Evolutionary conservation across 495 filamentous ascomycete species (phyloP).

Genomic region (Usnea hakonensis): DNA sequence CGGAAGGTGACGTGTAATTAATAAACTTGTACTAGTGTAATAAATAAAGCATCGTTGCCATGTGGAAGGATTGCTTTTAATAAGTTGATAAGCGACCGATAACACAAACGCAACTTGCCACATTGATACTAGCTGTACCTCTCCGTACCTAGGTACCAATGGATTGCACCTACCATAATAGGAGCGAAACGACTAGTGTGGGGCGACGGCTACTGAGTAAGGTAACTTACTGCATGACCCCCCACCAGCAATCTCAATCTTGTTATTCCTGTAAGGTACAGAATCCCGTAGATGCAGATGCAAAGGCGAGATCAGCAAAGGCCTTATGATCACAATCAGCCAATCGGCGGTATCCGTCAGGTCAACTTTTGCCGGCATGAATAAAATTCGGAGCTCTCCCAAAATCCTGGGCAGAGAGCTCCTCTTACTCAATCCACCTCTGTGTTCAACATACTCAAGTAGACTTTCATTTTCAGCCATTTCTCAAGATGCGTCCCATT

Average conservation of each 20-base stretch:
- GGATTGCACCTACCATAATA: too few species aligned
- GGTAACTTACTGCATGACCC: too few species aligned
- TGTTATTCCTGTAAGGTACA: neutral
- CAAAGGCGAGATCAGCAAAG: neutral
- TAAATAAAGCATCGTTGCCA: too few species aligned
- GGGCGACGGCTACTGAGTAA: too few species aligned
- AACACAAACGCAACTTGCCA: too few species aligned
- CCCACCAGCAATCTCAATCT: neutral
- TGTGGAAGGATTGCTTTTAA: too few species aligned
- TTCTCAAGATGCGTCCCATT: neutral
- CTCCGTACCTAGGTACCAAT: neutral
- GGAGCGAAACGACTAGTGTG: too few species aligned
- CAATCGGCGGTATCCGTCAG: neutral
- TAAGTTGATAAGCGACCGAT: too few species aligned
- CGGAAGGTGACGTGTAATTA: too few species aligned
- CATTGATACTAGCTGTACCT: neutral
- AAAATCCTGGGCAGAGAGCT: neutral
- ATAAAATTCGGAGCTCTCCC: neutral
- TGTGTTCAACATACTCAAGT: neutral
- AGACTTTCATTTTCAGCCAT: neutral
- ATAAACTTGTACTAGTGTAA: too few species aligned
- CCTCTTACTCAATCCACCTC: neutral
- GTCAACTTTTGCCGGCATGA: neutral
- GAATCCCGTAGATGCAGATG: neutral
- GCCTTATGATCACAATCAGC: neutral